Conservation (phyloP, 176 grass and related monocot genomes). For the Echinochloa phyllopogon region DNA sequence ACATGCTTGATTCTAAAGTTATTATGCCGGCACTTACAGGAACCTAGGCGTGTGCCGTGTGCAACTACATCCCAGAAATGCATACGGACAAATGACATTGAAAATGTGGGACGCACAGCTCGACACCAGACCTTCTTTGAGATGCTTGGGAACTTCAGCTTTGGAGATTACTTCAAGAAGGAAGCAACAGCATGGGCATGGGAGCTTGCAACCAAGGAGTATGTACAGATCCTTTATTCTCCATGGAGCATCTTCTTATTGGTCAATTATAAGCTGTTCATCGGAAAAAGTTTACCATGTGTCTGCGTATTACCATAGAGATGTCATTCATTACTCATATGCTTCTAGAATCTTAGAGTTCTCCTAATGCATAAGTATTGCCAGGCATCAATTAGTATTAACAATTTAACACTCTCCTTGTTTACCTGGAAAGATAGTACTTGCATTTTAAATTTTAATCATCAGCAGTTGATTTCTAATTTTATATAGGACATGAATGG, state of each 20-base stretch:
- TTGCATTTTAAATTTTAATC: neutral
- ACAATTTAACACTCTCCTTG: constrained; percentile 17
- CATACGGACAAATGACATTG: constrained; percentile 94
- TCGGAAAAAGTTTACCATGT: constrained; percentile 37
- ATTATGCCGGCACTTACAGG: constrained; percentile 47
- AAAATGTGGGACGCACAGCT: constrained; percentile 84
- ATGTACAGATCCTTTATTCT: constrained; percentile 71
- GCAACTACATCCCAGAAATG: constrained; percentile 95
- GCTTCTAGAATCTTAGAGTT: neutral
- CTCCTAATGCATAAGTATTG: constrained; percentile 15
- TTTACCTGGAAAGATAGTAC: constrained; percentile 21
- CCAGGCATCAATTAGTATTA: constrained; percentile 7
- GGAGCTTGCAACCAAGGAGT: constrained; percentile 97
- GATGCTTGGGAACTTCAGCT: constrained; percentile 99
- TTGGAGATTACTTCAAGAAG: constrained; percentile 99
- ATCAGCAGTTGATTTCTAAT: constrained; percentile 1
- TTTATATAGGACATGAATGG: constrained; percentile 3
- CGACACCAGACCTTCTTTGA: constrained; percentile 99
- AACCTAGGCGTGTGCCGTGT: constrained; percentile 82
- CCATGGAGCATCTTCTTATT: constrained; percentile 53
- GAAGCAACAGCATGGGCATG: constrained; percentile 92
- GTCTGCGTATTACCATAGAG: neutral
- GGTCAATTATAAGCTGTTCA: constrained; percentile 70
- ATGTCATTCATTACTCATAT: neutral
- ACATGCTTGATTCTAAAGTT: constrained; percentile 21